Evolutionary conservation across 2,329 filamentous ascomycete genomes (phyloP), one percentile per base, ranked within the genome.

Genomic region (Fusarium beomiforme): DNA sequence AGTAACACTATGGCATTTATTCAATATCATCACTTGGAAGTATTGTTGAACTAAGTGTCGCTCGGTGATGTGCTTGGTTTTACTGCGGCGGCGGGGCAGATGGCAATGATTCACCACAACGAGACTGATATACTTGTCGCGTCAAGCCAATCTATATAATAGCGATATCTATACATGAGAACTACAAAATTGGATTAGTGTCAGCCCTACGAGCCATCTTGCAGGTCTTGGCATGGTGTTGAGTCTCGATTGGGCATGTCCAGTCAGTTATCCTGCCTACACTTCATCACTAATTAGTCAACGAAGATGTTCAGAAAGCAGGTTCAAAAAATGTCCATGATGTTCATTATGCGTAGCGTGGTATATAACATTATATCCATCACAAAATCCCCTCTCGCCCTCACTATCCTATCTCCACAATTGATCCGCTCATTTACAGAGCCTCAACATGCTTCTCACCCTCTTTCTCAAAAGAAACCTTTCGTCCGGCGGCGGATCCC

Each of bases 361-460:
- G 29, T 56, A 56, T 56, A 31, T 44, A 56, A 34, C 17, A 47
- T 56, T 56, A 46, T n/a, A 55, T 6, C 53, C 21, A 21, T 42
- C 21, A n/a, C 31, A 17, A 46, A 12, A 17, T 17, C 16, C 17
- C 3, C 21, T n/a, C 1, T 17, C 5, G 43, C 1, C 3, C 10
- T 31, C 17, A 17, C 16, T n/a, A 39, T 23, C 12, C 7, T 11
- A 31, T 39, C 11, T 2, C 24, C 7, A 37, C 3, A 14, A 5
- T 24, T 26, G 26, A 11, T 12, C 19, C 19, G 21, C 23, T 5
- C 2, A 8, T 65, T 46, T 12, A 66, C n/a, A 66, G 39, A 19
- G 57, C 61, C 39, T 66, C 63, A 10, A 66, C 63, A 12, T 66
- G 63, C 44, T 66, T 66, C 61, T 66, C 37, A 1, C 61, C 61